Evolutionary conservation across 2,329 filamentous ascomycete species (phyloP), one percentile per base, ranked within the genome.

Genomic region (Apiospora pterosperma): DNA sequence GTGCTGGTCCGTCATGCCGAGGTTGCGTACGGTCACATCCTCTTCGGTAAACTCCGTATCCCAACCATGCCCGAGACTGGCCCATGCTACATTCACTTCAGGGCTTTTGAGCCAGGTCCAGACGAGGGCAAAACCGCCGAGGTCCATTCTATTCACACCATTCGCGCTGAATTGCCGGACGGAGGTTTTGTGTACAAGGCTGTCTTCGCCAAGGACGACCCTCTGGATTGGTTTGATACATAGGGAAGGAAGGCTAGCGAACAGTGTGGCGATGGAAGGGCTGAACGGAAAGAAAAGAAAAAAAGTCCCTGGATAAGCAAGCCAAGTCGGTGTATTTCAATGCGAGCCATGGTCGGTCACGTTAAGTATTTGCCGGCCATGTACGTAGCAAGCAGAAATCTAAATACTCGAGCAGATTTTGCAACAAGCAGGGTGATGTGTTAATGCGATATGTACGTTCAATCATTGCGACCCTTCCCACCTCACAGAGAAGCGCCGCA

Each of bases 391-490:
- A 28, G 16, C 58, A 60, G 12, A 60, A 23, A 25, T 38, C 10
- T 25, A 41, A 11, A 41, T 41, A 38, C 34, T 34, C 11, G 34
- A 38, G 11, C 55, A 59, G n/a, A 19, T 14, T 23, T 38, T 16
- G 5, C 25, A 52, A 52, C 42, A 31, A 10, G 44, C 34, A 60
- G 38, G 23, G 10, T 39, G 48, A 58, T 42, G n/a, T 12, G 25
- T n/a, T 55, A n/a, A 34, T 55, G 28, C 34, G 48, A 34, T 60
- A 83, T 85, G 83, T 85, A 79, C 82, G 83, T 72, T 84, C 83
- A 84, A 85, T 85, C 83, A 85, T 85, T 85, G 83, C 83, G 82
- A 80, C 85, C 83, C 83, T 82, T 77, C 81, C 78, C 83, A 85
- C 76, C 63, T 73, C 73, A 77, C 74, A 71, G 81, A 77, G 78